phyloP scores from a whole-genome alignment of 1,284 basidiomycete genomes.

The Volvariella volvacea region DNA sequence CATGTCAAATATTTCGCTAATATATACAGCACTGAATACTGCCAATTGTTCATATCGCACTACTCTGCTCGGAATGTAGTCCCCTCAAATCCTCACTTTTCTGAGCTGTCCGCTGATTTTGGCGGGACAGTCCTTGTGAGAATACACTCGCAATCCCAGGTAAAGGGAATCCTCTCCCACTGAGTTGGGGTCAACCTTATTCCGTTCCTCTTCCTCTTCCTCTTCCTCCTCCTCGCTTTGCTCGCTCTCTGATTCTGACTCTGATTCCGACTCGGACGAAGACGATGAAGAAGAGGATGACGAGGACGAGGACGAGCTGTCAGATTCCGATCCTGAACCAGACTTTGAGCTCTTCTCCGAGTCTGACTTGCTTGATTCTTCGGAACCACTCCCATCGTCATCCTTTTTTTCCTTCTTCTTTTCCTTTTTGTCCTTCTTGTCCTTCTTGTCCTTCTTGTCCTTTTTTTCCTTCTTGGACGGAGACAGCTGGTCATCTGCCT shows the following conservation, averaged over 20 bases:
- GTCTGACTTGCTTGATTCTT: not conserved
- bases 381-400: not conserved
- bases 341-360: not conserved
- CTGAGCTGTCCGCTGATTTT: not conserved
- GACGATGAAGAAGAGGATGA: not conserved
- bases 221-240: not conserved
- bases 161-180: not conserved
- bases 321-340: not conserved
- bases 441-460: constrained; percentile 1
- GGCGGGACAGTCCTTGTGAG: not conserved
- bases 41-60: too few relatives aligned
- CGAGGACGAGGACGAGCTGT: not conserved
- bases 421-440: not conserved
- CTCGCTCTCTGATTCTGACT: not conserved
- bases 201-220: not conserved
- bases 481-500: too few relatives aligned
- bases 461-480: not conserved
- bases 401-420: not conserved
- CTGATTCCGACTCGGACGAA: not conserved
- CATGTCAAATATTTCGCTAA: constrained; percentile 1
- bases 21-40: too few relatives aligned
- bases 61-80: too few relatives aligned
- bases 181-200: not conserved
- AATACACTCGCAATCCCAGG: not conserved
- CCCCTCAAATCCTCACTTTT: not conserved